Evolutionary conservation across 495 filamentous ascomycete genomes (phyloP), one percentile per base, ranked within the genome.

Genomic region (Penicillium flavigenum): DNA sequence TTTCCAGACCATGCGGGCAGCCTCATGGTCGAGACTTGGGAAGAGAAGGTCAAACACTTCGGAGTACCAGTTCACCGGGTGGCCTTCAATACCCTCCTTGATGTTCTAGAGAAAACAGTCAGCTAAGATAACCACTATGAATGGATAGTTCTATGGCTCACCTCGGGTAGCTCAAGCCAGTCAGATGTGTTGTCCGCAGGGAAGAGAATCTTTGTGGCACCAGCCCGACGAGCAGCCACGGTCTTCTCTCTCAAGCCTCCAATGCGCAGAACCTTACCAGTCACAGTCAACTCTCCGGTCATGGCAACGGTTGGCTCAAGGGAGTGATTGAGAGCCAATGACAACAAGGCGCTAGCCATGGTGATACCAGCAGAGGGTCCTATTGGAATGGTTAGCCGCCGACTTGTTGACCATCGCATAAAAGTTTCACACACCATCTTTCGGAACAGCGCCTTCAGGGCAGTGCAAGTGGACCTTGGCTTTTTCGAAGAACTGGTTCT

Each of bases 251-350:
- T 81, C 64, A 99, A 75, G 0, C 95, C 95, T 26, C 95, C 95
- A 76, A 99, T 99, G 64, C 95, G 82, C 53, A 99, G 76, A 6
- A 99, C 93, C 74, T 98, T 98, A 29, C 95, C 95, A 20, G 95
- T 99, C 49, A 99, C 89, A 0, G 95, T 99, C 62, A 99, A 75
- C 76, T 99, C 95, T 61, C 95, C 95, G 20, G 95, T 99, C 95
- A 99, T 99, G 47, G 95, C 93, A 66, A 98, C 86, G 26, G 90
- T 90, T 3, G 91, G 88, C 66, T 93, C 83, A 39, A 99, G 76
- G 26, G 86, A 80, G 57, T 82, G 79, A 54, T 95, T 85, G 58
- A 98, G 67, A 24, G 90, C 92, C 66, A 98, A 77, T 45, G 87
- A 91, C 36, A 99, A 76, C 61, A 99, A 72, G 59, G 89, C 90